phyloP scores from a whole-genome alignment of 1,284 basidiomycete species.

The Cryptococcus hybrid region DNA sequence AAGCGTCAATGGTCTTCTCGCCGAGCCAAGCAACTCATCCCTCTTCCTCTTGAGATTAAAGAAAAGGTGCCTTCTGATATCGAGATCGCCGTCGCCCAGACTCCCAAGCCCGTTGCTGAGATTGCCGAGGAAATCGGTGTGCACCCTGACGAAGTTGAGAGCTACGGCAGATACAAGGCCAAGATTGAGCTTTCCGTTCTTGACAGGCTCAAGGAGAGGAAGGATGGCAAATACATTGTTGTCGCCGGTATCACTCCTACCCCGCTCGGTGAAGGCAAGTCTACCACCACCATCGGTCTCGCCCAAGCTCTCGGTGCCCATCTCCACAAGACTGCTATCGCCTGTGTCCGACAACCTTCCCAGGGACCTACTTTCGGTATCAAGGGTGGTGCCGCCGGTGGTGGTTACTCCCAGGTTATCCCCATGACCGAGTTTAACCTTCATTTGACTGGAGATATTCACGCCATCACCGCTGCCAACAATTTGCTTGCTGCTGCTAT shows the following conservation, averaged over 20 bases:
- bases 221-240: slow-evolving; percentile 95
- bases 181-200: slow-evolving; percentile 92
- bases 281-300: slow-evolving; percentile 96
- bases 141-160: slow-evolving; percentile 82
- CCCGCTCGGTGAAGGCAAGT: slow-evolving; percentile 99
- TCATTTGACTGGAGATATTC: slow-evolving; percentile 97
- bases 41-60: slow-evolving; percentile 56
- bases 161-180: slow-evolving; percentile 95
- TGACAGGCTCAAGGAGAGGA: slow-evolving; percentile 78
- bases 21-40: slow-evolving; percentile 65
- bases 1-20: slow-evolving; percentile 72
- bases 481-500: slow-evolving; percentile 95
- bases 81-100: slow-evolving; percentile 93
- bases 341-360: slow-evolving; percentile 97
- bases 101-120: slow-evolving; percentile 80
- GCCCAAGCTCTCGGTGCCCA: slow-evolving; percentile 96
- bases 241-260: slow-evolving; percentile 98
- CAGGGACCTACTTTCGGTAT: slow-evolving; percentile 99
- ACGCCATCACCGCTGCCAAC: slow-evolving; percentile 96
- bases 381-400: slow-evolving; percentile 98
- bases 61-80: slow-evolving; percentile 66
- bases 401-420: slow-evolving; percentile 98
- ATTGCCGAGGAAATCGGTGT: slow-evolving; percentile 90
- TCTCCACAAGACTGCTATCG: slow-evolving; percentile 87
- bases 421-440: slow-evolving; percentile 91